A percentile compares a stretch with the other conserved stretches of the same genome.
These are phyloP conservation scores for Penicillium palitans DNA, from an alignment of 2,329 filamentous ascomycete species.

Conservation along the genomic window DNA sequence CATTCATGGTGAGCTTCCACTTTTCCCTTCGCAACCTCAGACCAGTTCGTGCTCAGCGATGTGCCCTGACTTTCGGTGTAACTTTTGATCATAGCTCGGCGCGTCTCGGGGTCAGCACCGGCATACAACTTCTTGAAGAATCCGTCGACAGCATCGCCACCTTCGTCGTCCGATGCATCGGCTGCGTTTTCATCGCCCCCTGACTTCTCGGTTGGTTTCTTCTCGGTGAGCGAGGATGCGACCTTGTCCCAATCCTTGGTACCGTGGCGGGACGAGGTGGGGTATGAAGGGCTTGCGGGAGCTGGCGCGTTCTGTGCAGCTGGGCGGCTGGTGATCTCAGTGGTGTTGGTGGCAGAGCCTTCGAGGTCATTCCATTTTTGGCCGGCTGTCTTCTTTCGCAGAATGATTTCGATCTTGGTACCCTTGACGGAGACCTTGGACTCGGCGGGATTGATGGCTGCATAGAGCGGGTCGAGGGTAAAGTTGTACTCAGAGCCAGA, in stretches of 20 bases:
- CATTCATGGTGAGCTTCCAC: slow-evolving; percentile 55
- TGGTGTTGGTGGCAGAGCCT: slow-evolving; percentile 35
- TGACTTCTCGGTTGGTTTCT: slow-evolving; percentile 32
- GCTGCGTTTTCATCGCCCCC: slow-evolving; percentile 22
- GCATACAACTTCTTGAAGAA: slow-evolving; percentile 94
- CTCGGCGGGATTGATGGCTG: slow-evolving; percentile 59
- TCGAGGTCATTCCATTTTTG: slow-evolving; percentile 68
- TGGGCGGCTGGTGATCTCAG: slow-evolving; percentile 24
- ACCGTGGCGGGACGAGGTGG: slow-evolving; percentile 79
- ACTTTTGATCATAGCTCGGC: slow-evolving; percentile 96
- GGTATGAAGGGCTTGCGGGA: slow-evolving; percentile 64
- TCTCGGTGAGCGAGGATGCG: slow-evolving; percentile 51
- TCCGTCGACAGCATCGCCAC: slow-evolving; percentile 64
- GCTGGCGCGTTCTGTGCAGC: slow-evolving; percentile 19
- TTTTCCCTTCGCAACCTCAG: slow-evolving; percentile 69
- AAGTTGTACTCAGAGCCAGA: slow-evolving; percentile 59
- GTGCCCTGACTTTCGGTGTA: slow-evolving; percentile 94
- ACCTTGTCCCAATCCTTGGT: slow-evolving; percentile 92
- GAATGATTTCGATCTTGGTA: slow-evolving; percentile 75
- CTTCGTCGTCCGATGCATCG: slow-evolving; percentile 40
- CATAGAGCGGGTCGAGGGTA: slow-evolving; percentile 66
- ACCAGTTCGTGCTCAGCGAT: slow-evolving; percentile 87
- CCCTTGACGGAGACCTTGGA: slow-evolving; percentile 67
- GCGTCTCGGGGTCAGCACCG: slow-evolving; percentile 72
- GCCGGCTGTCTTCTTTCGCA: slow-evolving; percentile 66